Conservation (phyloP, 177 flowering plant genomes). For the Vitis hybrid region DNA sequence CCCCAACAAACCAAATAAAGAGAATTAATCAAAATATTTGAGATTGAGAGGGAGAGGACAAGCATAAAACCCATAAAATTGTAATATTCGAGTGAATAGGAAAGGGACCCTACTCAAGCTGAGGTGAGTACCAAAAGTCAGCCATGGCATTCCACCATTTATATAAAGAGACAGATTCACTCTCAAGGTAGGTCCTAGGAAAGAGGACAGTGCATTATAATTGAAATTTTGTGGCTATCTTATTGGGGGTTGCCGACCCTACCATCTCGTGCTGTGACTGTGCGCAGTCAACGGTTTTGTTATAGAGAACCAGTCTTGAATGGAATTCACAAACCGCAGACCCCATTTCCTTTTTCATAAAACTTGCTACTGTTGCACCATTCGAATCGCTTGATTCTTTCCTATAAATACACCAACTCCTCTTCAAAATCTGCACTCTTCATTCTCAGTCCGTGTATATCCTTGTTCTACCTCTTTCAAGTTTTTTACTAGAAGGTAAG, state of each 20-base stretch:
- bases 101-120: too few relatives aligned
- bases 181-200: background rate
- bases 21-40: background rate
- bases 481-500: too few relatives aligned
- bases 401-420: slow-evolving; percentile 24
- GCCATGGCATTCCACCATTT: too few relatives aligned
- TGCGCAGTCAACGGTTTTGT: slow-evolving; percentile 33
- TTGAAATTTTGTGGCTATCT: background rate
- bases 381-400: background rate
- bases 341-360: slow-evolving; percentile 21
- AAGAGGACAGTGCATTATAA: background rate
- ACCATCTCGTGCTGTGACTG: slow-evolving; percentile 26
- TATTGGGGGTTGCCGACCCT: slow-evolving; percentile 10
- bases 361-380: slow-evolving; percentile 23
- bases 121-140: too few relatives aligned
- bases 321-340: slow-evolving; percentile 16
- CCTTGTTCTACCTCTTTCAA: background rate
- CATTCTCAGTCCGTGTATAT: background rate
- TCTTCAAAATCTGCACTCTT: background rate
- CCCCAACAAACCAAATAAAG: too few relatives aligned
- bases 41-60: background rate
- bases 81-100: background rate
- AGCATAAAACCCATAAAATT: background rate
- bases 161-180: background rate
- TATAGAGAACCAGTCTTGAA: slow-evolving; percentile 16